Conservation (phyloP, 257 asterid species). For the Scutellaria baicalensis region DNA sequence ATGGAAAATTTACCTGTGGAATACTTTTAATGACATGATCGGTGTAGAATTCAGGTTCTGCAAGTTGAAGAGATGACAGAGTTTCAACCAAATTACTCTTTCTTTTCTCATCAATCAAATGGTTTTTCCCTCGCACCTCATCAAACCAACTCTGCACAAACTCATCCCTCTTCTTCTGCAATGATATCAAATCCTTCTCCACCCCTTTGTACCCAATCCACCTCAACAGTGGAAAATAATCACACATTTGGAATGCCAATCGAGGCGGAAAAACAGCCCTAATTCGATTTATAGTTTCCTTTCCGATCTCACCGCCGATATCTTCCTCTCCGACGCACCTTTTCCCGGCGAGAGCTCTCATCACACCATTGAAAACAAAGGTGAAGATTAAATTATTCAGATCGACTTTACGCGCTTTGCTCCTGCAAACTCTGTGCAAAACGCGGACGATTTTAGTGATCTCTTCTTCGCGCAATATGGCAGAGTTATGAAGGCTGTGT, state of each 20-base stretch:
- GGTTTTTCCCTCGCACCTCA: background rate
- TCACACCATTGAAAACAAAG: constrained; percentile 25
- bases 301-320: background rate
- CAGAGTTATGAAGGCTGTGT: constrained; percentile 31
- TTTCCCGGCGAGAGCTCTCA: constrained; percentile 30
- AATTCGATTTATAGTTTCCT: too few relatives aligned
- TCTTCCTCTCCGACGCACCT: background rate
- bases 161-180: background rate
- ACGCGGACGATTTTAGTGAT: constrained; percentile 11
- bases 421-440: background rate
- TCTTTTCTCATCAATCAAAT: too few relatives aligned
- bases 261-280: too few relatives aligned
- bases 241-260: too few relatives aligned
- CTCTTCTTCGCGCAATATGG: constrained; percentile 29
- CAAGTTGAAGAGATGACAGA: background rate
- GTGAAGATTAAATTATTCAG: constrained; percentile 22
- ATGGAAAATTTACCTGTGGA: background rate
- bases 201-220: background rate
- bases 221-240: background rate
- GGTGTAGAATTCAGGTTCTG: background rate
- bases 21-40: background rate
- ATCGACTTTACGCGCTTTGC: constrained; percentile 15
- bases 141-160: background rate
- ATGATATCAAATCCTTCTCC: background rate
- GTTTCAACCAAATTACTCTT: too few relatives aligned